A percentile compares a stretch with the other conserved stretches of the same genome.
phyloP scores from a whole-genome alignment of 2,329 filamentous ascomycete species.

The Pseudogymnoascus sp. region DNA sequence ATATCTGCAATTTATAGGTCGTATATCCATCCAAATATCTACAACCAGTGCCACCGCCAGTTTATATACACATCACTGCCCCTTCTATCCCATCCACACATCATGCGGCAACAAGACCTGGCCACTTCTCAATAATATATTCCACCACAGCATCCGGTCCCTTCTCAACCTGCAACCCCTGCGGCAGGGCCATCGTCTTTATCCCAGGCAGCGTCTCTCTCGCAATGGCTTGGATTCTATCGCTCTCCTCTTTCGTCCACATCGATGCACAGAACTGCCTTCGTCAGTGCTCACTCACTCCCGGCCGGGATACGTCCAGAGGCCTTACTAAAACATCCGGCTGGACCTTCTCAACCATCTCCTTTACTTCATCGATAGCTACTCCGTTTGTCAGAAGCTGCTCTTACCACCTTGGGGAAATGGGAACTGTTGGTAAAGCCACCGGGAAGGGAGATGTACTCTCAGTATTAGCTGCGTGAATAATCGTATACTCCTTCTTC shows the following conservation, averaged over 20 bases:
- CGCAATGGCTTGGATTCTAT: conserved; percentile 38
- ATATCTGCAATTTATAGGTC: not conserved
- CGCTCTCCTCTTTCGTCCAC: conserved; percentile 40
- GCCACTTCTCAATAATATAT: conserved; percentile 35
- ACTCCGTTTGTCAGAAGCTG: not conserved
- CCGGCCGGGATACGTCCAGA: too few relatives aligned
- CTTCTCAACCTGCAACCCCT: conserved; percentile 43
- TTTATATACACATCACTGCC: not conserved
- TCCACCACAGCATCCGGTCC: conserved; percentile 49
- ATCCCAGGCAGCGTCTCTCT: conserved; percentile 37
- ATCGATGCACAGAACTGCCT: conserved; percentile 51
- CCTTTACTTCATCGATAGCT: conserved; percentile 48
- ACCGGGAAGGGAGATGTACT: conserved; percentile 32
- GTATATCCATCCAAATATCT: not conserved
- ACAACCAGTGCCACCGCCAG: not conserved
- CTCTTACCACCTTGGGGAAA: not conserved
- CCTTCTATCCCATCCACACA: not conserved
- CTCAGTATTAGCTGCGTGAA: conserved; percentile 53
- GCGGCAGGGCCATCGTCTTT: conserved; percentile 44
- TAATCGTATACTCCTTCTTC: conserved; percentile 55
- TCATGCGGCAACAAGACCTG: not conserved
- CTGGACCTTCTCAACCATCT: conserved; percentile 42
- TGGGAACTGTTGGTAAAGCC: not conserved
- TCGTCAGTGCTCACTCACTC: not conserved
- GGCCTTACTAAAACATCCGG: conserved; percentile 46